phyloP scores from a whole-genome alignment of 2,329 filamentous ascomycete species.

The Chaetothyriales sp. region DNA sequence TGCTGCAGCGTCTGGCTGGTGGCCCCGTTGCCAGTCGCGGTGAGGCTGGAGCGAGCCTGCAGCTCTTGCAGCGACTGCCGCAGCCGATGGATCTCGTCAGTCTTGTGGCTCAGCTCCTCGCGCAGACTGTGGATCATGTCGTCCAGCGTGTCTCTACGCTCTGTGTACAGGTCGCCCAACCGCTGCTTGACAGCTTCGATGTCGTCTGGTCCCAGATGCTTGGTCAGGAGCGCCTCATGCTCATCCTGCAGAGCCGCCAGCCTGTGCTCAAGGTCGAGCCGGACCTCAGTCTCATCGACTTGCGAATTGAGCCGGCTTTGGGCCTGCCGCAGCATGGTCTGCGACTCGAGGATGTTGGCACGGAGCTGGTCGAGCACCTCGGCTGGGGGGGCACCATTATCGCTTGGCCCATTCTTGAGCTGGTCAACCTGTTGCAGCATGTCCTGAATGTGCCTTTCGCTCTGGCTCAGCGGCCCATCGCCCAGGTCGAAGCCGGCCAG shows the following conservation, averaged over 20 bases:
- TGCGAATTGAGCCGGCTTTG: conserved; percentile 70
- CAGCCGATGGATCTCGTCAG: conserved; percentile 67
- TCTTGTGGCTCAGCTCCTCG: conserved; percentile 58
- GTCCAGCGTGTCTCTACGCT: conserved; percentile 57
- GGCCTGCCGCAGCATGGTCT: conserved; percentile 82
- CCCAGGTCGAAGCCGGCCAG: conserved; percentile 97
- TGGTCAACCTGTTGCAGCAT: conserved; percentile 72
- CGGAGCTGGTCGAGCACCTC: conserved; percentile 68
- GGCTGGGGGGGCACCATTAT: conserved; percentile 64
- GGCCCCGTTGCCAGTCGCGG: conserved; percentile 45
- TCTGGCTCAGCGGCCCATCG: conserved; percentile 82
- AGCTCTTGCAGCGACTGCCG: conserved; percentile 67
- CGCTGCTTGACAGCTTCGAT: conserved; percentile 70
- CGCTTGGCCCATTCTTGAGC: conserved; percentile 59
- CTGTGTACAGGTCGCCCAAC: conserved; percentile 60
- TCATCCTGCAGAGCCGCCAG: conserved; percentile 61
- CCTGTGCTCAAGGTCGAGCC: conserved; percentile 62
- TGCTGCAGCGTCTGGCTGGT: conserved; percentile 90
- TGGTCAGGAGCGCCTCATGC: conserved; percentile 68
- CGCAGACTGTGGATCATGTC: conserved; percentile 64
- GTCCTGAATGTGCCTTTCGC: conserved; percentile 69
- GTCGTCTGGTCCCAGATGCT: conserved; percentile 63
- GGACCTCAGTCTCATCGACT: conserved; percentile 45
- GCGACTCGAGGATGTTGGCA: conserved; percentile 68
- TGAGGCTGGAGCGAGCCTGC: conserved; percentile 43